Conservation (phyloP, 371 early-diverging fungal genomes). For the Umbelopsis sp. region DNA sequence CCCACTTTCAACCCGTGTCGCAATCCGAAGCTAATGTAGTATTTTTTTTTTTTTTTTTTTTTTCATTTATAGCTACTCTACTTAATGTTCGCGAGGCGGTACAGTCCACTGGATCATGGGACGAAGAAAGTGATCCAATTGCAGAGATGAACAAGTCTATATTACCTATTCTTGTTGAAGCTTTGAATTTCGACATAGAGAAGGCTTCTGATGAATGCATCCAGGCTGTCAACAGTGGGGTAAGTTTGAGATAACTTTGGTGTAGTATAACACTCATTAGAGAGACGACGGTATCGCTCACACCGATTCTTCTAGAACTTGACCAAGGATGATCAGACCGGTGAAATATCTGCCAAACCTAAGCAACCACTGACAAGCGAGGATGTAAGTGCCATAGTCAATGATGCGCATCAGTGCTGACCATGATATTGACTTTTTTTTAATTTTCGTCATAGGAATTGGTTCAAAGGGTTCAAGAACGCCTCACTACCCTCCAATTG, state of each 20-base stretch:
- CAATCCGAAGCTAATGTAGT: not conserved
- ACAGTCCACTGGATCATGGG: constrained; percentile 36
- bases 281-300: not conserved
- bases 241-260: constrained; percentile 30
- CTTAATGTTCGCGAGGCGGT: constrained; percentile 48
- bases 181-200: constrained; percentile 65
- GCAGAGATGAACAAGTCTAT: constrained; percentile 52
- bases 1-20: too few relatives aligned
- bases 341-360: constrained; percentile 49
- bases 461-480: constrained; percentile 53
- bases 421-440: too few relatives aligned
- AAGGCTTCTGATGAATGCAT: constrained; percentile 55
- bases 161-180: constrained; percentile 56
- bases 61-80: constrained; percentile 36
- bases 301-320: constrained; percentile 31
- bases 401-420: not conserved
- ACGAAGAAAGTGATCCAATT: constrained; percentile 39
- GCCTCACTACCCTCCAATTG: constrained; percentile 70
- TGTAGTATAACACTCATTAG: not conserved
- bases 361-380: constrained; percentile 53
- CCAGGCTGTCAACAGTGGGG: constrained; percentile 49
- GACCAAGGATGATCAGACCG: constrained; percentile 37
- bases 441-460: constrained; percentile 26
- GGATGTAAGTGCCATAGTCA: constrained; percentile 35
- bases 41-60: not conserved